Evolutionary conservation across 2,329 filamentous ascomycete genomes (phyloP), one percentile per base, ranked within the genome.

Genomic region (Cercospora sp.): DNA sequence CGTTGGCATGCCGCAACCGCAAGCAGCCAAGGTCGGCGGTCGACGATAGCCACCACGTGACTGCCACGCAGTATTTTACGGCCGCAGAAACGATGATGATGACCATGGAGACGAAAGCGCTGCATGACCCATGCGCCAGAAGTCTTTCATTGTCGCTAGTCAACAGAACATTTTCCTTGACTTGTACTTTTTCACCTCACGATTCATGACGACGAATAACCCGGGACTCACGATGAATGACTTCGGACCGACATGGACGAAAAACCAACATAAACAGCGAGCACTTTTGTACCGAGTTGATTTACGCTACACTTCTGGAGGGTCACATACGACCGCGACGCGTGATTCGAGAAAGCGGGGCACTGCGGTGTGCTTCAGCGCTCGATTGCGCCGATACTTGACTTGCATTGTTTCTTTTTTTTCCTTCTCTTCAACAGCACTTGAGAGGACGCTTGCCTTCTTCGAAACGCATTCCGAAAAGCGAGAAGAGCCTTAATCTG

Each of bases 201-300:
- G 75, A 77, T 71, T 77, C 71, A 77, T 71, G 75, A 77, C 75
- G 66, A 77, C 71, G 74, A 76, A 73, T 72, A 67, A 68, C 63
- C 71, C 67, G 66, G 71, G 68, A 65, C 67, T 71, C 66, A 71
- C 67, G 70, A 72, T 70, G 69, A 69, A 70, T 59, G 64, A 70
- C 66, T 64, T 58, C 62, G 62, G 66, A 67, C 63, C 66, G 58
- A 68, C 66, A 71, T 67, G 71, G 71, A 72, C 69, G 69, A 69
- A 51, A 65, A 63, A 34, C 57, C 65, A 67, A 66, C 68, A 72
- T 70, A 70, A 70, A 70, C 69, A 72, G 68, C 69, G 69, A 57
- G 62, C 49, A 64, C 9, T 70, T 68, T 67, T 65, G 51, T 59
- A 30, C 53, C 26, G 30, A 53, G 45, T 68, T 67, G 59, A 69